phyloP scores from a whole-genome alignment of 768 basidiomycete species.

The Boletus insuetus region DNA sequence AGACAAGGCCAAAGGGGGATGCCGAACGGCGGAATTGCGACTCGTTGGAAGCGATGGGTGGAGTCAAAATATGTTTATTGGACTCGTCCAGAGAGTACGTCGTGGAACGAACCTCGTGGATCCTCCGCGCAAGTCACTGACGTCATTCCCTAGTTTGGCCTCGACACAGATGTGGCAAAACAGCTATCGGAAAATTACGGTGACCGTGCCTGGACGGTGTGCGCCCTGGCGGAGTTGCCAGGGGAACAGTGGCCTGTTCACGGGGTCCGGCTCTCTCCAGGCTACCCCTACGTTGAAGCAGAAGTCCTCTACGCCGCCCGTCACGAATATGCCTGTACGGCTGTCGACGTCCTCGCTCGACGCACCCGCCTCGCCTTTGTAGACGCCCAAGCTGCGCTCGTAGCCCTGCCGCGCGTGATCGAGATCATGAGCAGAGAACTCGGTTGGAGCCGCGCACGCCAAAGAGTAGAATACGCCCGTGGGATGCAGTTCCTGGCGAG shows the following conservation, averaged over 20 bases:
- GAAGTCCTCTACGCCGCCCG: slow-evolving; percentile 88
- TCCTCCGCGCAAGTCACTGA: neutral
- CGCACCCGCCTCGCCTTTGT: slow-evolving; percentile 94
- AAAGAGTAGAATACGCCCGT: slow-evolving; percentile 53
- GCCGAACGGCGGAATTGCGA: slow-evolving; percentile 77
- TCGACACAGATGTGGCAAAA: slow-evolving; percentile 89
- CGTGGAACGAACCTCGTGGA: neutral
- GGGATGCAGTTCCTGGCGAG: slow-evolving; percentile 69
- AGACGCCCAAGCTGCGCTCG: slow-evolving; percentile 81
- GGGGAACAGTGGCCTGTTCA: slow-evolving; percentile 84
- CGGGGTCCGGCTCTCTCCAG: slow-evolving; percentile 64
- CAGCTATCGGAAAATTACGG: slow-evolving; percentile 95
- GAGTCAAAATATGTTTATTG: slow-evolving; percentile 96
- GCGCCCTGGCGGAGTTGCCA: slow-evolving; percentile 73
- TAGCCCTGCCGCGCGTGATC: slow-evolving; percentile 81
- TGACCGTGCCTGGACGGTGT: slow-evolving; percentile 95
- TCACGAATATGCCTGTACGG: slow-evolving; percentile 91
- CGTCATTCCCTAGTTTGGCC: slow-evolving; percentile 59
- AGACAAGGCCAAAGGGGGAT: slow-evolving; percentile 51
- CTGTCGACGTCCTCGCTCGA: slow-evolving; percentile 88
- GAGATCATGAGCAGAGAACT: slow-evolving; percentile 90
- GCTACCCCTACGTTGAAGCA: slow-evolving; percentile 89
- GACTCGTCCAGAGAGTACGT: slow-evolving; percentile 82
- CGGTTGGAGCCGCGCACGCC: slow-evolving; percentile 64
- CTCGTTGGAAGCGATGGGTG: slow-evolving; percentile 92